phyloP scores from a whole-genome alignment of 2,329 filamentous ascomycete genomes.

The Graphilbum sp. region DNA sequence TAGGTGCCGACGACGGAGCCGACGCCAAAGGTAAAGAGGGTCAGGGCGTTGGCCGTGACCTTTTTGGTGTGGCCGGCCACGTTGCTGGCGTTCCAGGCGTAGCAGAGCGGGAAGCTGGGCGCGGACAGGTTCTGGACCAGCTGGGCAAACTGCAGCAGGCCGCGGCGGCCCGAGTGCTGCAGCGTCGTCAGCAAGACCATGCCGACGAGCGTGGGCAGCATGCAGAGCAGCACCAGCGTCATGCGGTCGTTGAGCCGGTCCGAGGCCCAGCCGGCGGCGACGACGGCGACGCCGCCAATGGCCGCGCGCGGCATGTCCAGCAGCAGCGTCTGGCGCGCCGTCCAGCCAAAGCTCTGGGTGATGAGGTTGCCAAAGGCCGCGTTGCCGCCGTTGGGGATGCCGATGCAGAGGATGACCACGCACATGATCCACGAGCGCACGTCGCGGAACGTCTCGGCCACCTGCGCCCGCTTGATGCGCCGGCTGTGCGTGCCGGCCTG shows the following conservation, averaged over 20 bases:
- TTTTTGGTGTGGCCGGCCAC: slow-evolving; percentile 6
- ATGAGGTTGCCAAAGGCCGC: slow-evolving; percentile 43
- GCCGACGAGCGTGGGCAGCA: slow-evolving; percentile 16
- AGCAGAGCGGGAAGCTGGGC: slow-evolving; percentile 9
- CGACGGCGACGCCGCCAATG: slow-evolving; percentile 12
- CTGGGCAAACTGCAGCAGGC: slow-evolving; percentile 10
- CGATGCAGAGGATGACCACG: slow-evolving; percentile 8
- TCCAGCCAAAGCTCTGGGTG: slow-evolving; percentile 37
- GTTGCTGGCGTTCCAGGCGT: slow-evolving; percentile 5
- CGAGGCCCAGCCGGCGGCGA: slow-evolving; percentile 11
- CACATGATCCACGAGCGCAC: slow-evolving; percentile 12
- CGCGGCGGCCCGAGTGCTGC: slow-evolving; percentile 13
- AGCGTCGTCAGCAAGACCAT: slow-evolving; percentile 31
- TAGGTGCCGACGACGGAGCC: slow-evolving; percentile 10
- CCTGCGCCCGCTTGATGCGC: slow-evolving; percentile 6
- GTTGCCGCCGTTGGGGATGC: slow-evolving; percentile 18
- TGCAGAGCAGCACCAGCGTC: slow-evolving; percentile 8
- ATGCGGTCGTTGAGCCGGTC: slow-evolving; percentile 8
- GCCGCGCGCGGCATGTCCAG: slow-evolving; percentile 11
- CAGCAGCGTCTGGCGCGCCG: slow-evolving; percentile 20
- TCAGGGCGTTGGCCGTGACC: slow-evolving; percentile 6
- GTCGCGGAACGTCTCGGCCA: slow-evolving; percentile 6
- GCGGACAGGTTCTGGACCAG: slow-evolving; percentile 11
- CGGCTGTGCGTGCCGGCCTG: slow-evolving; percentile 6
- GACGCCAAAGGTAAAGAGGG: slow-evolving; percentile 10